Evolutionary conservation across 148 eudicot genomes (phyloP), one percentile per base, ranked within the genome.

Genomic region (Polygonum aviculare): DNA sequence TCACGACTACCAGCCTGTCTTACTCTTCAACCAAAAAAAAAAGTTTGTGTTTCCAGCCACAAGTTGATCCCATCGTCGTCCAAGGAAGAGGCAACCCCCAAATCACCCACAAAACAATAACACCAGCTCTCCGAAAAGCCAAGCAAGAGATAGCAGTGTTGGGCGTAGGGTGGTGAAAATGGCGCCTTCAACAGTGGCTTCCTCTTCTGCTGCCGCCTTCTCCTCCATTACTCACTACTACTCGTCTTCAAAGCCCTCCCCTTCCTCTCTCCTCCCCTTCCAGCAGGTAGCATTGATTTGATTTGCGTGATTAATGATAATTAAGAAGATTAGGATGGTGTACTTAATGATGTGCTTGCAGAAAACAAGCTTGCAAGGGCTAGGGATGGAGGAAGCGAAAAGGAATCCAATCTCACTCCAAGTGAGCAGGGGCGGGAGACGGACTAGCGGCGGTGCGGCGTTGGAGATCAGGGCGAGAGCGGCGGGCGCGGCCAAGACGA

Each of bases 401-500:
- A 85, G 87, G 79, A 84, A 40, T 72, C 77, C 89, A 70, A 75
- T 90, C 45, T 73, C 75, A 75, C 70, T 78, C 36, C 82, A 77
- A 50, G 79, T 75, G 3, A 79, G 75, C 33, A 3, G 76, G 3
- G 26, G 41, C 4, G 2, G 76, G 1, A 72, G 31, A 22, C 83
- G 65, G 75, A 87, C 84, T 80, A 81, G 86, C 26, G 84, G 85
- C 31, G 81, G 86, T 19, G 84, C 84, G 77, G 84, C 83, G 31
- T 78, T 91, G 57, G 86, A 86, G 71, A 81, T 94, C 69, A 83
- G 74, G n/a, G 98, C 97, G 19, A 88, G 79, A 86, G 79, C 94
- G 0, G 88, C 95, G 0, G 90, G 88, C 59, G 88, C 93, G 54
- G 80, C 98, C 1, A 94, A 94, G 83, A 80, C 85, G 7, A 90